Base-by-base conservation (phyloP, 768 basidiomycete species). In the Mycena chlorophos region DNA sequence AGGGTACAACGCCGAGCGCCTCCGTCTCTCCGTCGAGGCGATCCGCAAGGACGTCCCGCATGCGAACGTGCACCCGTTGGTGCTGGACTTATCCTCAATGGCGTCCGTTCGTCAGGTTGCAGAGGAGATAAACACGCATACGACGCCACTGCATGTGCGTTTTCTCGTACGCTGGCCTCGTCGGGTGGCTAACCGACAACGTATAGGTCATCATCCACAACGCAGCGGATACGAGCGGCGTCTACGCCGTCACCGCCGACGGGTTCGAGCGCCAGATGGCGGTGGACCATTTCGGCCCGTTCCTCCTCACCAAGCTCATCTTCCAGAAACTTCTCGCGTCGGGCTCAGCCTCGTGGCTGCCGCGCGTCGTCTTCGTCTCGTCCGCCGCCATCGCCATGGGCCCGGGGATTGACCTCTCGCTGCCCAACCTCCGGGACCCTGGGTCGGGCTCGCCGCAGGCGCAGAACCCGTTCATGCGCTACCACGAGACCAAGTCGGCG, bases 231-330 rank as follows among this genome's bases (percentile, higher is more conserved):
- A n/a, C 48, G 14, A 50, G 16, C 26, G 54, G 39, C 8, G 3
- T 22, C 10, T 55, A 31, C 38, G 29, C 17, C 38, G 30, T 55
- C 27, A 55, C 54, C 12, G 40, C n/a, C 3, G 54, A 55, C 23
- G 38, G 30, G 6, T 17, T 55, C n/a, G 54, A 55, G 30, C 22
- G 19, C 30, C 54, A 55, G 39, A 40, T 55, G 3, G 48, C 38
- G 8, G 45, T 31, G 3, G 54, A 29, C 39, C 54, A 55, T 17
- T 13, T 55, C 54, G 29, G 54, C 38, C 54, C 54, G 3, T 56
- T 56, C 50, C 43, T 56, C 14, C 29, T 56, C 34, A 56, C 55
- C n/a, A 56, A 56, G 17, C 43, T 56, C 17, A 16, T 56, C 13
- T n/a, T 30, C 16, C 23, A 40, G 2, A 56, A 56, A 20, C 40